Conservation (phyloP, 176 grass and related monocot genomes). For the Oryza punctata region DNA sequence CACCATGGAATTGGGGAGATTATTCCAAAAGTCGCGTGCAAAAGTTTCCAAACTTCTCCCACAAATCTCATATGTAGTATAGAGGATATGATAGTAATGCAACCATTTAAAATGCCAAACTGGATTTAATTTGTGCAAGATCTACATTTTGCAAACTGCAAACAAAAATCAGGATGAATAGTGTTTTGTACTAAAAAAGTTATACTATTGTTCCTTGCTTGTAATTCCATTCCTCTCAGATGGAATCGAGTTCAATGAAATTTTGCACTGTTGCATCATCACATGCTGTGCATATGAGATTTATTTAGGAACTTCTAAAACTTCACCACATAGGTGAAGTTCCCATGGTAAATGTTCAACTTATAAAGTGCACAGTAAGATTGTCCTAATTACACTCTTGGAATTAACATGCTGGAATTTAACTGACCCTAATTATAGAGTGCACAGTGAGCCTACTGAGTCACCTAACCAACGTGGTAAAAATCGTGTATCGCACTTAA, state of each 20-base stretch:
- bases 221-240: neutral
- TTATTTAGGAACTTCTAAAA: neutral
- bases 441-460: neutral
- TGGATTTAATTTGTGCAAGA: neutral
- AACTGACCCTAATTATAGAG: neutral
- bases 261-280: neutral
- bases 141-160: neutral
- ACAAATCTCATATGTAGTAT: neutral
- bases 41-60: neutral
- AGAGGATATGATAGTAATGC: neutral
- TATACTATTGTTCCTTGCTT: neutral
- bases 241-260: neutral
- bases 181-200: neutral
- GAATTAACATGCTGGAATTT: neutral
- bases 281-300: neutral
- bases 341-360: neutral
- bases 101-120: neutral
- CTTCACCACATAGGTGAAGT: neutral
- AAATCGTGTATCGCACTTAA: neutral
- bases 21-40: neutral
- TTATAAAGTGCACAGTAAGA: neutral
- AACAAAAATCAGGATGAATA: neutral
- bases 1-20: neutral
- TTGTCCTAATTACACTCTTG: neutral
- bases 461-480: neutral